A percentile compares a stretch with the other conserved stretches of the same genome.
Conservation (phyloP, 352 stramenopile genomes). For the Phytophthora cajani region DNA sequence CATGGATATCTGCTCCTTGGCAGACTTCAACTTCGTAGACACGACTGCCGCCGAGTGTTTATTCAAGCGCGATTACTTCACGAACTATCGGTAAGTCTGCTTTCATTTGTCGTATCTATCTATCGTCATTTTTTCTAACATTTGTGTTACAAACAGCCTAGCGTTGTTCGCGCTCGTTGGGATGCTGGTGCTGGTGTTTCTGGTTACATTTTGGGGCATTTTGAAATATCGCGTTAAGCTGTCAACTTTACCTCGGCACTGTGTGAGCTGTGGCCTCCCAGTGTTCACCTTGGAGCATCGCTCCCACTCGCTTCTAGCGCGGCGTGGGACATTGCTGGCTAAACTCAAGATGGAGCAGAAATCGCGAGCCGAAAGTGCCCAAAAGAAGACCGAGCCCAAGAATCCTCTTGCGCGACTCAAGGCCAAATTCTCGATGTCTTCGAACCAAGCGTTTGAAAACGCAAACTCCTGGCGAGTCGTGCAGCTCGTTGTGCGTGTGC, state of each 20-base stretch:
- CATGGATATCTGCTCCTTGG: slow-evolving; percentile 75
- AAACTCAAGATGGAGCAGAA: slow-evolving; percentile 55
- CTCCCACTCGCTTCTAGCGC: slow-evolving; percentile 36
- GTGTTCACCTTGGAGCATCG: slow-evolving; percentile 56
- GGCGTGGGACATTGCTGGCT: slow-evolving; percentile 46
- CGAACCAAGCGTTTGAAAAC: slow-evolving; percentile 13
- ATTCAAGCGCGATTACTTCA: slow-evolving; percentile 68
- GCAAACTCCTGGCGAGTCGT: slow-evolving; percentile 22
- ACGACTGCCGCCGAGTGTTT: slow-evolving; percentile 75
- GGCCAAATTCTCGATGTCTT: slow-evolving; percentile 17
- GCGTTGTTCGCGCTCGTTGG: slow-evolving; percentile 50
- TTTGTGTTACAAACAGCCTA: slow-evolving; percentile 31
- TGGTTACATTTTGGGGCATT: slow-evolving; percentile 60
- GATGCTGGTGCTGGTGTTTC: slow-evolving; percentile 38
- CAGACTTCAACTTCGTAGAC: slow-evolving; percentile 74
- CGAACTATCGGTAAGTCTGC: slow-evolving; percentile 51
- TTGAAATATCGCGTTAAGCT: slow-evolving; percentile 66
- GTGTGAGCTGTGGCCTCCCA: slow-evolving; percentile 60
- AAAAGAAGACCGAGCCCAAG: slow-evolving; percentile 5
- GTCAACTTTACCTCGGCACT: slow-evolving; percentile 61
- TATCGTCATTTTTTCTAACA: neutral
- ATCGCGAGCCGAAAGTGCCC: slow-evolving; percentile 1
- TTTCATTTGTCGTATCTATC: neutral
- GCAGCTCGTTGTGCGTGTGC: slow-evolving; percentile 14
- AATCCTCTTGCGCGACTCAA: slow-evolving; percentile 43